Evolutionary conservation across 257 asterid genomes (phyloP), one percentile per base, ranked within the genome.

Genomic region (Eucommia ulmoides): DNA sequence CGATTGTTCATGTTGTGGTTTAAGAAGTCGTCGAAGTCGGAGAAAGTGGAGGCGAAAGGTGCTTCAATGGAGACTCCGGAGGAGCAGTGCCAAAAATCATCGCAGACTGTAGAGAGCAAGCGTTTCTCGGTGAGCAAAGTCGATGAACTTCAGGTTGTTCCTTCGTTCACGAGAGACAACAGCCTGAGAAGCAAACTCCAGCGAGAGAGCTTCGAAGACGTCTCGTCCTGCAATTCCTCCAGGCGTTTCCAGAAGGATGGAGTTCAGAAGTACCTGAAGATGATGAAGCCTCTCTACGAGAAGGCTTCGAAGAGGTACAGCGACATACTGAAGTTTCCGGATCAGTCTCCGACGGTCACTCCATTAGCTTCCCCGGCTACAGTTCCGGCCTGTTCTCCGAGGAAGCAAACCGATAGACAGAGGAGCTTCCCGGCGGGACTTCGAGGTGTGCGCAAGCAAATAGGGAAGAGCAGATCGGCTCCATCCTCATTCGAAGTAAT

Each of bases 391-490:
- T 42, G 21, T 22, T 72, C 82, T 5, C 79, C 91, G 46, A 53
- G 71, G 33, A 74, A 58, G 54, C 49, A 54, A 11, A 55, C 84
- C 6, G 79, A 70, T 11, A 56, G 53, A 64, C 57, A 29, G 57
- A 58, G 1, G 12, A 62, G 74, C 68, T 66, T 79, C 20, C 59
- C 62, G 19, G 70, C 78, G 1, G 76, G 75, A 41, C 68, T 88
- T 20, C 68, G 64, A 38, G 75, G 69, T 19, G 76, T 62, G 25
- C 59, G 68, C 26, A 76, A 68, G 49, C 80, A 69, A 45, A 63
- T 83, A 20, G 78, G 76, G 19, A 88, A 77, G 64, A 79, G 85
- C 58, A 79, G 93, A 45, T 83, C 94, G 19, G 74, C 79, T 8
- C 61, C 94, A 0, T 66, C 79, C 8, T 29, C 38, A 29, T 29